These are phyloP conservation scores for Phytophthora agathidicida DNA, from an alignment of 352 stramenopile species.

Conservation along the genomic window DNA sequence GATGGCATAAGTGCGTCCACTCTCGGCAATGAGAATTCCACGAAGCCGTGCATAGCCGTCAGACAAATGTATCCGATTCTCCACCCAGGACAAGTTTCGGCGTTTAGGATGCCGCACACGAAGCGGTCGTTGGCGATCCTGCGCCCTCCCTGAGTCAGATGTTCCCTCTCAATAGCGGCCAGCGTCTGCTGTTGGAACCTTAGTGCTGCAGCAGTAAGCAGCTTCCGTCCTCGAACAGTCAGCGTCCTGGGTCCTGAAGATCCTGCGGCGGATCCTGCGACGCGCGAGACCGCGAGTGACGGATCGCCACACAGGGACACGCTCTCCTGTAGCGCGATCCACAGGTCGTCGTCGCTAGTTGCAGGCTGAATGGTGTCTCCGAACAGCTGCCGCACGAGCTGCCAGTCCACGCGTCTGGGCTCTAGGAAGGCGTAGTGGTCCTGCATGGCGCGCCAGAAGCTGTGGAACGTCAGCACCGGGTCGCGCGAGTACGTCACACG, in stretches of 20 bases:
- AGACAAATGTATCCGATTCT: slow-evolving; percentile 81
- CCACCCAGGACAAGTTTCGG: slow-evolving; percentile 75
- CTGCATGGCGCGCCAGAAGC: slow-evolving; percentile 76
- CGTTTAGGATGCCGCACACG: slow-evolving; percentile 73
- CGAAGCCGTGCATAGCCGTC: slow-evolving; percentile 78
- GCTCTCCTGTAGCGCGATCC: slow-evolving; percentile 79
- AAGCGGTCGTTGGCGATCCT: slow-evolving; percentile 69
- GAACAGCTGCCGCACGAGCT: slow-evolving; percentile 74
- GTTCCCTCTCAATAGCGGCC: slow-evolving; percentile 52
- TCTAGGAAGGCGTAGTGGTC: slow-evolving; percentile 72
- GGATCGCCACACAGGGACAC: slow-evolving; percentile 74
- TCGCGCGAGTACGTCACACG: slow-evolving; percentile 71
- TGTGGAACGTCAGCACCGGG: slow-evolving; percentile 70
- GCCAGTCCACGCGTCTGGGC: slow-evolving; percentile 60
- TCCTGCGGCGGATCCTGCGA: slow-evolving; percentile 6
- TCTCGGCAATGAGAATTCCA: slow-evolving; percentile 74
- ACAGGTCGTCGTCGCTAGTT: slow-evolving; percentile 83
- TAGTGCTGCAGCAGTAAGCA: slow-evolving; percentile 34
- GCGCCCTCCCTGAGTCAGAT: slow-evolving; percentile 60
- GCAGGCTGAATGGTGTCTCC: slow-evolving; percentile 59
- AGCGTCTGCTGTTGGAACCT: slow-evolving; percentile 47
- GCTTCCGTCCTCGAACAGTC: slow-evolving; percentile 39
- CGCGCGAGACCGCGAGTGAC: slow-evolving; percentile 55
- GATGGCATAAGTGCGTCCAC: slow-evolving; percentile 65
- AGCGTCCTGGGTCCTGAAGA: slow-evolving; percentile 20